These are phyloP conservation scores for Botrytis sinoallii DNA, from an alignment of 2,329 filamentous ascomycete genomes.

Conservation along the genomic window DNA sequence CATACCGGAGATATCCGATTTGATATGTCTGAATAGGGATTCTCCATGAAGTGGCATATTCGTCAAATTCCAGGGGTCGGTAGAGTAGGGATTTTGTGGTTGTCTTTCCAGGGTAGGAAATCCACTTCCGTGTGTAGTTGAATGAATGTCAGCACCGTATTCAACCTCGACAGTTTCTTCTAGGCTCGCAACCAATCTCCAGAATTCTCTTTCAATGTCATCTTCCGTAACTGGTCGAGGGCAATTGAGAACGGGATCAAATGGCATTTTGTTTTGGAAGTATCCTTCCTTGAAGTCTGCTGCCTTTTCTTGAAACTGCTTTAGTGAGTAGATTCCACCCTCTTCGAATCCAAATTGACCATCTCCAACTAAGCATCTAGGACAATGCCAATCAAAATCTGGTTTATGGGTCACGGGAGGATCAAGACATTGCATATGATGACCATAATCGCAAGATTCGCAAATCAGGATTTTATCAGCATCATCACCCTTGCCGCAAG, in stretches of 20 bases:
- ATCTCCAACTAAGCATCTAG: conserved; percentile 90
- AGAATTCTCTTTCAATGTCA: conserved; percentile 94
- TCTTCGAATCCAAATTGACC: conserved; percentile 98
- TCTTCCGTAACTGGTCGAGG: conserved; percentile 84
- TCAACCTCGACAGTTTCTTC: conserved; percentile 97
- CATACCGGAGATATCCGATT: conserved; percentile 98
- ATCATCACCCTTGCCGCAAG: conserved; percentile 78
- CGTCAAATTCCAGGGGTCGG: conserved; percentile 94
- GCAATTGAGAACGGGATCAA: conserved; percentile 78
- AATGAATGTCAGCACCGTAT: conserved; percentile 97
- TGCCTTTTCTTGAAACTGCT: conserved; percentile 94
- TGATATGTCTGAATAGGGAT: conserved; percentile 94
- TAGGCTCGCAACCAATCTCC: conserved; percentile 88
- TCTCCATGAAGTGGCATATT: conserved; percentile 86
- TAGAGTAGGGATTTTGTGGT: conserved; percentile 80
- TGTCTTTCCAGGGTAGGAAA: conserved; percentile 94
- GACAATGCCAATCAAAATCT: conserved; percentile 92
- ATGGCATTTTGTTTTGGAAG: conserved; percentile 86
- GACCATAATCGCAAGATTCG: conserved; percentile 88
- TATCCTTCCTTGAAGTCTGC: conserved; percentile 93
- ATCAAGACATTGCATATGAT: conserved; percentile 84
- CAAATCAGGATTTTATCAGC: conserved; percentile 70
- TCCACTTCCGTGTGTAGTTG: conserved; percentile 93
- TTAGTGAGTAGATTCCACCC: conserved; percentile 89
- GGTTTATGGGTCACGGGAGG: conserved; percentile 75